Evolutionary conservation across 306 rosid species (phyloP), one percentile per base, ranked within the genome.

Genomic region (Lagenaria siceraria): DNA sequence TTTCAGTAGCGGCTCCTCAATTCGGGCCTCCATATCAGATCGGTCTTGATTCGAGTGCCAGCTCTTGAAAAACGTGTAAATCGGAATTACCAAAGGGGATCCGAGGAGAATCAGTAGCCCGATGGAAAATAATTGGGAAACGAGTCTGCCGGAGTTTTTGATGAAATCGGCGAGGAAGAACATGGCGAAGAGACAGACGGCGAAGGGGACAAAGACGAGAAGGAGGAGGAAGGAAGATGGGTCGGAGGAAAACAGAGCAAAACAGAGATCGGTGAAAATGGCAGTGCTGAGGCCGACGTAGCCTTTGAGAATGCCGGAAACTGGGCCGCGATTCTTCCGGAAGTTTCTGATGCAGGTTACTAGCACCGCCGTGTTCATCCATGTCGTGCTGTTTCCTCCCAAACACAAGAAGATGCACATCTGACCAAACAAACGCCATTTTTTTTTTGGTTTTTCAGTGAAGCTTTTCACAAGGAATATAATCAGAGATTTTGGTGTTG

Each of bases 351-450:
- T 90, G 79, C 89, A 90, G 0, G 98, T 93, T 2, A 93, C 98
- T 22, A 93, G 74, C 27, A 93, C 87, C 13, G 98, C 98, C 75
- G 98, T 95, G 96, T 95, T 95, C 98, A 95, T 92, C 98, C 98
- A 95, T 1, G 98, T 95, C 0, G 98, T 85, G 85, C 97, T 92
- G 74, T 92, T 95, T 5, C 98, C 98, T 54, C 98, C 98, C 96
- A 92, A 77, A 84, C 98, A 95, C 22, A 95, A 69, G 72, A 88
- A 88, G 29, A 95, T 74, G 10, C 97, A 87, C 97, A 95, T 92
- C 98, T 93, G 83, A 1, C 10, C 38, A 25, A 10, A 42, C 5
- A 18, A 43, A 22, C 38, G 10, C 21, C 53, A 46, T 36, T 11
- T n/a, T 36, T 11, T n/a, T 29, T 54, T 17, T 2, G 33, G 33